These are phyloP conservation scores for Stereum hirsutum DNA, from an alignment of 1,284 basidiomycete species.

Conservation along the genomic window DNA sequence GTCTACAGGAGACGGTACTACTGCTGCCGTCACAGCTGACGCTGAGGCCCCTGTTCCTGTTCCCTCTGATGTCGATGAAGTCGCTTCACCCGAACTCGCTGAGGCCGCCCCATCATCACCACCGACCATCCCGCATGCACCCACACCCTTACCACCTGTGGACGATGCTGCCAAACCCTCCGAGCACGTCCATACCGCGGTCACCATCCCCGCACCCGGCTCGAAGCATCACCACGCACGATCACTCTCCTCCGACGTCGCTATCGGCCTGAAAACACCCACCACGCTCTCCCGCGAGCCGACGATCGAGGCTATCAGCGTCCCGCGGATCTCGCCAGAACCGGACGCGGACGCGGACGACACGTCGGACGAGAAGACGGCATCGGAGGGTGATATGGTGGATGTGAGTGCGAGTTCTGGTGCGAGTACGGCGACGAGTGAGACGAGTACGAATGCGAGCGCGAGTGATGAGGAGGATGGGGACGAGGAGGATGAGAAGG, in stretches of 20 bases:
- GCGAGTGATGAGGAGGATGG: slow-evolving; percentile 22
- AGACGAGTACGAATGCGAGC: slow-evolving; percentile 15
- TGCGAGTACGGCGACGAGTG: slow-evolving; percentile 21
- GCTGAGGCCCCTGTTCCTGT: not conserved
- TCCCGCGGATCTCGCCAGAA: not conserved
- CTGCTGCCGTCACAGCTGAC: not conserved
- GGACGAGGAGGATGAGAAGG: slow-evolving; percentile 23
- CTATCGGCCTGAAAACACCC: not conserved
- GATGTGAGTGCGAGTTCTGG: slow-evolving; percentile 2
- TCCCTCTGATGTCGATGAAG: not conserved
- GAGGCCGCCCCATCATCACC: not conserved
- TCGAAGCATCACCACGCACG: not conserved
- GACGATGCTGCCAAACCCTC: not conserved
- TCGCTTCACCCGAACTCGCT: not conserved
- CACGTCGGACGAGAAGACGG: slow-evolving; percentile 21
- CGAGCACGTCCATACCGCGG: slow-evolving; percentile 2
- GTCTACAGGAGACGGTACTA: not conserved
- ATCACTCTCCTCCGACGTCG: not conserved
- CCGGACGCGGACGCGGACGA: slow-evolving; percentile 19
- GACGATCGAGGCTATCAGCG: not conserved
- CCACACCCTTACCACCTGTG: not conserved
- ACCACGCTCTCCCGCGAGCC: not conserved
- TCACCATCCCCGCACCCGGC: slow-evolving; percentile 2
- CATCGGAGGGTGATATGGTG: slow-evolving; percentile 15
- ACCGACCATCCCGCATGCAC: not conserved